Evolutionary conservation across 2,329 filamentous ascomycete species (phyloP).

Genomic region (Nemania diffusa): DNA sequence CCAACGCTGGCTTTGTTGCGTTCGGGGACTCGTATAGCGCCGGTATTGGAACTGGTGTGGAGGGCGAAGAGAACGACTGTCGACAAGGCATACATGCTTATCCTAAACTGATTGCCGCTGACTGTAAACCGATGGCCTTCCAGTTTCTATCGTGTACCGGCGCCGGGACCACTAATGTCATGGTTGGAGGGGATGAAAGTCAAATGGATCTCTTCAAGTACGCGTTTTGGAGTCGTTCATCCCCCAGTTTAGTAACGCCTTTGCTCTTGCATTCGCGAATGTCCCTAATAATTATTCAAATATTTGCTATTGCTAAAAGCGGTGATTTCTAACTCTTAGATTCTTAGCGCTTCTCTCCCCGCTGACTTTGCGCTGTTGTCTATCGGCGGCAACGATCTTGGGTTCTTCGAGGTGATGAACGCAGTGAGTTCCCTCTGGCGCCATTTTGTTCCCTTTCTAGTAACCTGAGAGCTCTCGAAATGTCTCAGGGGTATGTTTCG

Average conservation of each 20-base stretch:
- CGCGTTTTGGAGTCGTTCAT: neutral
- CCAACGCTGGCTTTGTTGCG: slow-evolving; percentile 52
- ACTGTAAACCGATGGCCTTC: slow-evolving; percentile 50
- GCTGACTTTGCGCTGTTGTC: slow-evolving; percentile 58
- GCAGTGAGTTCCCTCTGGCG: too few species aligned
- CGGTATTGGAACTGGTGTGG: slow-evolving; percentile 58
- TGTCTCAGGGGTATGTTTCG: too few species aligned
- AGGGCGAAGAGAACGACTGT: slow-evolving; percentile 55
- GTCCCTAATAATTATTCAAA: neutral
- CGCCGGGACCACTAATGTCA: slow-evolving; percentile 54
- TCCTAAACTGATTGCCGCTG: slow-evolving; percentile 53
- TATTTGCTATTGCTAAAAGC: neutral
- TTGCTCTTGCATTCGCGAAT: neutral
- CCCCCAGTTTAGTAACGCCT: neutral
- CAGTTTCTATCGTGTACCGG: slow-evolving; percentile 61
- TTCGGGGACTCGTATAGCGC: slow-evolving; percentile 61
- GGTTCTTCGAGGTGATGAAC: slow-evolving; percentile 62
- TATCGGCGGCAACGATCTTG: slow-evolving; percentile 61
- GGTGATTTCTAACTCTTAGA: neutral
- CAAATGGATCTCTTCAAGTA: slow-evolving; percentile 57
- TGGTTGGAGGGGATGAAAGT: slow-evolving; percentile 51
- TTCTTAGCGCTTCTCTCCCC: slow-evolving; percentile 45
- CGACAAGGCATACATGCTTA: slow-evolving; percentile 57
- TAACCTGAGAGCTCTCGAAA: too few species aligned
- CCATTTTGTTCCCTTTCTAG: too few species aligned